Evolutionary conservation across 176 grass and related monocot genomes (phyloP).

Genomic region (Luzula sylvatica): DNA sequence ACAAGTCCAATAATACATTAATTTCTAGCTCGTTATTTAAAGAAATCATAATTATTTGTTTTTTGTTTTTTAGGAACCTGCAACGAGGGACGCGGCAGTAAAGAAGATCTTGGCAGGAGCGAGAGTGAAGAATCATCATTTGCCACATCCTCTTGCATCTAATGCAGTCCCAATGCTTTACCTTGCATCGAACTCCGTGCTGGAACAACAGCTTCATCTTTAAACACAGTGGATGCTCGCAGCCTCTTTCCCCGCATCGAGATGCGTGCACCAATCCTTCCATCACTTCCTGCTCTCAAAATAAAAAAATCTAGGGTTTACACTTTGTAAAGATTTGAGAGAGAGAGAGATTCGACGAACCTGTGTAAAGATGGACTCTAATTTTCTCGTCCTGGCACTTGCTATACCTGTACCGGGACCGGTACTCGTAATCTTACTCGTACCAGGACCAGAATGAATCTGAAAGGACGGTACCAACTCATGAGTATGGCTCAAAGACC

Average conservation of each 20-base stretch:
- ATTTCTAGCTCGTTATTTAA: no score
- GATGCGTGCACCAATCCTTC: constrained; percentile 62
- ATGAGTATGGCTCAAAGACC: constrained; percentile 54
- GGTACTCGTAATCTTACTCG: constrained; percentile 5
- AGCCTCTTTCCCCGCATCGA: constrained; percentile 38
- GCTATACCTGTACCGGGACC: constrained; percentile 24
- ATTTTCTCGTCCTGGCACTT: constrained; percentile 22
- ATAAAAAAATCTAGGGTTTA: no score
- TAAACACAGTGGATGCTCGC: constrained; percentile 32
- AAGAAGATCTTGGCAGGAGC: neutral
- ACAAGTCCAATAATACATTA: no score
- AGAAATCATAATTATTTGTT: no score
- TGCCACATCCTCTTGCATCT: constrained; percentile 68
- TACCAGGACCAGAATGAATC: no score
- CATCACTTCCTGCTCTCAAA: constrained; percentile 48
- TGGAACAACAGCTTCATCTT: constrained; percentile 56
- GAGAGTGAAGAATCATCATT: constrained; percentile 37
- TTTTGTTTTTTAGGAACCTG: constrained; percentile 2
- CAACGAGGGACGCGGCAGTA: constrained; percentile 10
- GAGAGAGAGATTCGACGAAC: neutral
- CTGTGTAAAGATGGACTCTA: neutral
- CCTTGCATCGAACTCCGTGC: constrained; percentile 56
- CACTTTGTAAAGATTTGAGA: no score
- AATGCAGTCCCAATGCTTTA: constrained; percentile 37
- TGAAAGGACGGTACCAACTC: constrained; percentile 27